Evolutionary conservation across 164 flowering plant species (phyloP).

Genomic region (Kalanchoe fedtschenkoi): DNA sequence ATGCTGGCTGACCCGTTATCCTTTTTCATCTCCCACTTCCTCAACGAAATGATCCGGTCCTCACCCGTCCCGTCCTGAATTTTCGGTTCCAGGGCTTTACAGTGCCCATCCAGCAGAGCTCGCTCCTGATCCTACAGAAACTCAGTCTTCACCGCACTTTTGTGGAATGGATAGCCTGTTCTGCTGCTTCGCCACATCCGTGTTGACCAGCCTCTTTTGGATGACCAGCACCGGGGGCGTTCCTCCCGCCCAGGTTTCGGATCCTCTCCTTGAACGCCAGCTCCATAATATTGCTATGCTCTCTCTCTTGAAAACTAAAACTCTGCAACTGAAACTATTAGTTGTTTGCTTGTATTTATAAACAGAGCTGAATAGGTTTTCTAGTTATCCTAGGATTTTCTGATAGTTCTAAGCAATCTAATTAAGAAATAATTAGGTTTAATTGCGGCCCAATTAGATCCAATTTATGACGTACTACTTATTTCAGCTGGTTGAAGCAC

Average conservation of each 20-base stretch:
- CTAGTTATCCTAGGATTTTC: too few relatives aligned
- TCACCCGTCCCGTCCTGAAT: background rate
- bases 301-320: too few relatives aligned
- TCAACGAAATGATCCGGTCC: background rate
- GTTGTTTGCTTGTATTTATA: too few relatives aligned
- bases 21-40: background rate
- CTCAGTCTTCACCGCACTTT: background rate
- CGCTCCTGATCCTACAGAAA: background rate
- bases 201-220: background rate
- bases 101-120: background rate
- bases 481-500: too few relatives aligned
- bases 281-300: background rate
- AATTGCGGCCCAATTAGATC: too few relatives aligned
- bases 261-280: background rate
- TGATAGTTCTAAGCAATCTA: too few relatives aligned
- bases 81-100: background rate
- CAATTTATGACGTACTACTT: too few relatives aligned
- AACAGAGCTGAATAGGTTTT: too few relatives aligned
- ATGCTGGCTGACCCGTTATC: background rate
- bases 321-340: too few relatives aligned
- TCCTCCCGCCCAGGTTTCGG: background rate
- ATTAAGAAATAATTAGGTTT: too few relatives aligned
- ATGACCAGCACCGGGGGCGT: background rate
- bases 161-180: conserved; percentile 1
- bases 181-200: background rate